These are phyloP conservation scores for Rhodamnia rubescens DNA, from an alignment of 345 rosid species.

Conservation along the genomic window DNA sequence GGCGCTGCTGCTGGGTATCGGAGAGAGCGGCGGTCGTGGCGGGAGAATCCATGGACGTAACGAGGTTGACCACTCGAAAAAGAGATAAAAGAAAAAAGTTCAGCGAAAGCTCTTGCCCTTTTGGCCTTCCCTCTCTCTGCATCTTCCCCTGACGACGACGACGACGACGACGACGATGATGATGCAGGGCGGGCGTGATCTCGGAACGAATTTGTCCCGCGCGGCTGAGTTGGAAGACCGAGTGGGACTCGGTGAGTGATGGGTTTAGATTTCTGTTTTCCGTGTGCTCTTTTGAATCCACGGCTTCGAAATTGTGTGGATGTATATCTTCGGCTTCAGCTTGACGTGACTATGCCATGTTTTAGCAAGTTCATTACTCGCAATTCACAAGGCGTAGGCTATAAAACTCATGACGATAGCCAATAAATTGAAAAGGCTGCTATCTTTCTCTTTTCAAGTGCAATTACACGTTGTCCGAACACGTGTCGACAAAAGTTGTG, in stretches of 20 bases:
- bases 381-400: no score
- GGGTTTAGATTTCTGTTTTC: not conserved
- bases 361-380: not conserved
- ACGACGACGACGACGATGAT: not conserved
- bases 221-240: not conserved
- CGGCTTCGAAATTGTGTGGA: rapidly evolving
- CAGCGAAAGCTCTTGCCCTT: not conserved
- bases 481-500: not conserved
- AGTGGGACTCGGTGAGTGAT: not conserved
- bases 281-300: not conserved
- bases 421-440: no score
- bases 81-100: no score
- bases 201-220: not conserved
- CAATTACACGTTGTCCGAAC: no score
- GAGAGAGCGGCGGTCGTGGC: not conserved
- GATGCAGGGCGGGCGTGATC: not conserved
- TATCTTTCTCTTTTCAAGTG: no score
- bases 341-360: rapidly evolving
- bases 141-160: not conserved
- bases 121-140: not conserved
- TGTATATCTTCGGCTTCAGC: rapidly evolving
- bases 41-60: not conserved
- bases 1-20: conserved; percentile 16
- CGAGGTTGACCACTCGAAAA: not conserved
- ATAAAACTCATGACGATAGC: no score